Evolutionary conservation across 2,329 filamentous ascomycete species (phyloP).

Genomic region (Diaporthe ampelina): DNA sequence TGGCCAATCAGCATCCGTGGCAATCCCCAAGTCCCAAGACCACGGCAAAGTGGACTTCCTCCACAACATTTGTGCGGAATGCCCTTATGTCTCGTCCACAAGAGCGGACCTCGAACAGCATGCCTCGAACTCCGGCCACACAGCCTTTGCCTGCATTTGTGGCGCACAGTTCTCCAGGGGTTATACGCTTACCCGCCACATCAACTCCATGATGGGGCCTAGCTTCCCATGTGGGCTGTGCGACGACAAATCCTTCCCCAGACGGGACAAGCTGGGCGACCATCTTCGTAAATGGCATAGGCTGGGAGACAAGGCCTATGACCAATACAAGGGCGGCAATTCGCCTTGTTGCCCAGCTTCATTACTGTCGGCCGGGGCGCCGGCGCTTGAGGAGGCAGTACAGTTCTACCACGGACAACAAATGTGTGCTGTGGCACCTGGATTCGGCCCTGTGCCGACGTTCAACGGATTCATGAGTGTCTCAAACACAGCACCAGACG

Average conservation of each 20-base stretch:
- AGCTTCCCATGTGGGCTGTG: not conserved
- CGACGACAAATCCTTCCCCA: not conserved
- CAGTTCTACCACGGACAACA: not conserved
- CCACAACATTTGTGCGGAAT: not conserved
- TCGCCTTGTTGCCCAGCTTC: not conserved
- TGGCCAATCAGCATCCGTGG: not conserved
- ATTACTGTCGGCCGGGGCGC: no score
- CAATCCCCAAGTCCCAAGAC: rapidly evolving
- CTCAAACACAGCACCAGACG: not conserved
- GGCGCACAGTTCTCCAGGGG: not conserved
- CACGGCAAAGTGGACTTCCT: not conserved
- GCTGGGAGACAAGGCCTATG: not conserved
- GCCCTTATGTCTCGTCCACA: not conserved
- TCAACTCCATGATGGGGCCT: slow-evolving; percentile 1
- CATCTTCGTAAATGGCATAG: not conserved
- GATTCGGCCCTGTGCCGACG: not conserved
- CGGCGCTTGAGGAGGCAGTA: no score
- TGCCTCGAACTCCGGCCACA: not conserved
- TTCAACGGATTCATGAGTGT: not conserved
- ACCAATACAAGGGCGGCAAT: not conserved
- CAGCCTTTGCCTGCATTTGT: not conserved
- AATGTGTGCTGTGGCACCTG: not conserved
- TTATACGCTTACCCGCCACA: not conserved
- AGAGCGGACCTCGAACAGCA: not conserved
- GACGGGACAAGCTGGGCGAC: not conserved